Conservation (phyloP, 2,329 filamentous ascomycete species). For the Tolypocladium album region DNA sequence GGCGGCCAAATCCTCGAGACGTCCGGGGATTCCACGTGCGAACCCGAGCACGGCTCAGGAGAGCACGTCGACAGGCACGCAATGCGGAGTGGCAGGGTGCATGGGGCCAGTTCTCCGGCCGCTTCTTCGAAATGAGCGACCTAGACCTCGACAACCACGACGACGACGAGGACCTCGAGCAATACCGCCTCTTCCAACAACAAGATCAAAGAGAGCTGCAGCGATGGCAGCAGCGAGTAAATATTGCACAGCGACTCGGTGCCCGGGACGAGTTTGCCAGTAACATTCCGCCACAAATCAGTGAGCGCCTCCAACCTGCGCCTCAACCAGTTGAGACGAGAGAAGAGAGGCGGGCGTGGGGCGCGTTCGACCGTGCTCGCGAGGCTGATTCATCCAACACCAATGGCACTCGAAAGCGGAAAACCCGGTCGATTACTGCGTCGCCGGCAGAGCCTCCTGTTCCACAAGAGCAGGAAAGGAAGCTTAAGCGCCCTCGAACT, state of each 20-base stretch:
- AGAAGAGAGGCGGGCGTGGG: slow-evolving; percentile 81
- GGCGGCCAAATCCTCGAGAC: slow-evolving; percentile 20
- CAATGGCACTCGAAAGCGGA: slow-evolving; percentile 57
- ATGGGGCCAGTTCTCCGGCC: slow-evolving; percentile 56
- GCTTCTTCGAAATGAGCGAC: slow-evolving; percentile 47
- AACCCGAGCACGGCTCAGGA: slow-evolving; percentile 46
- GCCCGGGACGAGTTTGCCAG: slow-evolving; percentile 62
- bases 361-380: slow-evolving; percentile 76
- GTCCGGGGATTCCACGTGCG: slow-evolving; percentile 30
- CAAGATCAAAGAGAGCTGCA: slow-evolving; percentile 50
- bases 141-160: slow-evolving; percentile 29
- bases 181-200: slow-evolving; percentile 42
- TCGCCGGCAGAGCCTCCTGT: slow-evolving; percentile 59
- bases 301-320: slow-evolving; percentile 48
- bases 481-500: slow-evolving; percentile 78
- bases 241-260: slow-evolving; percentile 71
- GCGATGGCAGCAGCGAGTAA: slow-evolving; percentile 75
- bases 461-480: slow-evolving; percentile 57
- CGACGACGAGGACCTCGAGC: slow-evolving; percentile 55
- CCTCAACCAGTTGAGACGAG: slow-evolving; percentile 49
- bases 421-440: slow-evolving; percentile 55
- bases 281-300: slow-evolving; percentile 44
- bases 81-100: slow-evolving; percentile 82
- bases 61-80: slow-evolving; percentile 51
- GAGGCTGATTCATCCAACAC: slow-evolving; percentile 48